Evolutionary conservation across 129 eudicot genomes (phyloP).

Genomic region (Ambrosia artemisiifolia): DNA sequence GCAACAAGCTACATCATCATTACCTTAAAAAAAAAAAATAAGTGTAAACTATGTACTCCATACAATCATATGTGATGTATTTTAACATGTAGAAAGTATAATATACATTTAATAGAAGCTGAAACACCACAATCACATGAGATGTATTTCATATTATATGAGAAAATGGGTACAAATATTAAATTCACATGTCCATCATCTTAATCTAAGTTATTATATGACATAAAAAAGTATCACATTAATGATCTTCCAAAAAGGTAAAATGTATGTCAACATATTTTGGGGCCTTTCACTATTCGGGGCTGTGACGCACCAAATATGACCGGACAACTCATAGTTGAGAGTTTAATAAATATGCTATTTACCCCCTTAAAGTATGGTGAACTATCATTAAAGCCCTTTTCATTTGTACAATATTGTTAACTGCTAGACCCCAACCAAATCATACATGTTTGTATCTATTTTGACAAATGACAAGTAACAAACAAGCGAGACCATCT

Average conservation of each 20-base stretch:
- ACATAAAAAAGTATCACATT: no score
- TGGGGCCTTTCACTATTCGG: neutral
- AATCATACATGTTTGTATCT: conserved; percentile 10
- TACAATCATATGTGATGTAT: no score
- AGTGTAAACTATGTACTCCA: no score
- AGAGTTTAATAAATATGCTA: conserved; percentile 3
- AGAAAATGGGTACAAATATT: no score
- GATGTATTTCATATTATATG: no score
- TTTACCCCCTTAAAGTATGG: conserved; percentile 23
- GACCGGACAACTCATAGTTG: conserved; percentile 17
- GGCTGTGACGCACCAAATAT: conserved; percentile 2
- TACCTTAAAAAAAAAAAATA: no score
- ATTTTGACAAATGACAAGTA: conserved; percentile 17
- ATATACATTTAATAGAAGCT: no score
- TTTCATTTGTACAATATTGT: conserved; percentile 14
- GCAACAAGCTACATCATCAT: no score
- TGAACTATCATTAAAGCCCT: conserved; percentile 5
- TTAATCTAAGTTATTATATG: no score
- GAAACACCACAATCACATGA: no score
- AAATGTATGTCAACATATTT: neutral
- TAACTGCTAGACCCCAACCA: conserved; percentile 18
- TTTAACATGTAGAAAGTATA: no score
- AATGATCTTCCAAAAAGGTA: neutral
- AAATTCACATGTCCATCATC: no score
- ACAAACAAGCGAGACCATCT: conserved; percentile 19